Evolutionary conservation across 441 rosid genomes (phyloP), one percentile per base, ranked within the genome.

Genomic region (Mallotus repandus): DNA sequence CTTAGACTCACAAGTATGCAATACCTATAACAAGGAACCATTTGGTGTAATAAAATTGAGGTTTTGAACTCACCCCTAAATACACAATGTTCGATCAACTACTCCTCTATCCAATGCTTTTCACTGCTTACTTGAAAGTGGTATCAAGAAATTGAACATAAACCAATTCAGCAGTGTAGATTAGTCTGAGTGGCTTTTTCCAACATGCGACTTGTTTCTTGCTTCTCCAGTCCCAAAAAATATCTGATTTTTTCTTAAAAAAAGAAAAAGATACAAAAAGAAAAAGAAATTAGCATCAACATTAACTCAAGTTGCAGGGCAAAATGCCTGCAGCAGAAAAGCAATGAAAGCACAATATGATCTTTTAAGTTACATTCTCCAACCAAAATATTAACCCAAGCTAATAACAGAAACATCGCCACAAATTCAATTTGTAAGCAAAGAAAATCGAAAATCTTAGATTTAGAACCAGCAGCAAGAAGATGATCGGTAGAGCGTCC

Each of bases 171-270:
- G 32, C 3, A 29, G 32, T 1, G 32, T 29, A 29, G 3, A 29
- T 29, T 29, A 29, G 32, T 3, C 3, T 77, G 74, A 90, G 98
- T 41, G 92, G 90, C 76, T 95, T 97, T 82, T 87, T 91, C 81
- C 93, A 84, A 80, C 93, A 91, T 13, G 97, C 98, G 81, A 95
- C 89, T 84, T 89, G 98, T 84, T 83, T 93, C 81, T 86, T 81
- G 81, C 86, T 90, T 82, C 99, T 93, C 96, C 98, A 95, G 79
- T 95, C 99, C 96, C 96, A 93, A 63, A 95, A 82, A 73, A 86
- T 76, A 93, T 86, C 99, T 93, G 82, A 74, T 48, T 67, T 65
- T 2, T 5, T 43, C 5, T 5, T 5, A 0, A 0, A 0, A 43
- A 43, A 43, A 1, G 1, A 43, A 43, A 43, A 1, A 43, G 9